phyloP scores from a whole-genome alignment of 805 yeast species.

The Yarrowia keelungensis region DNA sequence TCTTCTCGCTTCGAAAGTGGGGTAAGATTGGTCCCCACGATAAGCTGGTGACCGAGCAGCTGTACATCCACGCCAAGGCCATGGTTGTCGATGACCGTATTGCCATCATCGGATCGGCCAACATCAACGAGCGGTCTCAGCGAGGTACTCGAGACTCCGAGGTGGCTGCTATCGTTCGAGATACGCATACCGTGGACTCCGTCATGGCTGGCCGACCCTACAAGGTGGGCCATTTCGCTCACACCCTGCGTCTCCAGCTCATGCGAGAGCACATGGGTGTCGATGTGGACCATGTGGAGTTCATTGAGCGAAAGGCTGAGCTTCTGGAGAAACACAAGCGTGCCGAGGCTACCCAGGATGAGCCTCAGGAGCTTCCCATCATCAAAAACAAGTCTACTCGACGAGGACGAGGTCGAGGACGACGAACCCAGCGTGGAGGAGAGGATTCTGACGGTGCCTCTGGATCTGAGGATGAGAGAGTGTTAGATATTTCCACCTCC shows the following conservation, averaged over 20 bases:
- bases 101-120: conserved; percentile 96
- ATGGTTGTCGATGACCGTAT: conserved; percentile 91
- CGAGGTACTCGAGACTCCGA: conserved; percentile 94
- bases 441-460: conserved; percentile 33
- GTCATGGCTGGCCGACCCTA: conserved; percentile 83
- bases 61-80: conserved; percentile 91
- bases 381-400: conserved; percentile 19
- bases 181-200: conserved; percentile 65
- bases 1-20: conserved; percentile 94
- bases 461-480: conserved; percentile 28
- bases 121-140: conserved; percentile 95
- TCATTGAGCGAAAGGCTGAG: conserved; percentile 75
- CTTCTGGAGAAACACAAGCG: conserved; percentile 30
- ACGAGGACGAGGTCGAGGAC: conserved; percentile 5
- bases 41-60: conserved; percentile 82
- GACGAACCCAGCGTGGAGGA: background rate
- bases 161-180: conserved; percentile 87
- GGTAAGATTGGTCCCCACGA: conserved; percentile 82
- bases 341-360: conserved; percentile 13
- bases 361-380: conserved; percentile 28
- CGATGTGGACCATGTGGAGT: conserved; percentile 83
- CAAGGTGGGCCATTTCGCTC: conserved; percentile 86
- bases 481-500: conserved; percentile 24
- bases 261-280: conserved; percentile 98
- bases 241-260: conserved; percentile 82